Base-by-base conservation (phyloP, 176 grass and related monocot species). In the Cymbopogon citratus region DNA sequence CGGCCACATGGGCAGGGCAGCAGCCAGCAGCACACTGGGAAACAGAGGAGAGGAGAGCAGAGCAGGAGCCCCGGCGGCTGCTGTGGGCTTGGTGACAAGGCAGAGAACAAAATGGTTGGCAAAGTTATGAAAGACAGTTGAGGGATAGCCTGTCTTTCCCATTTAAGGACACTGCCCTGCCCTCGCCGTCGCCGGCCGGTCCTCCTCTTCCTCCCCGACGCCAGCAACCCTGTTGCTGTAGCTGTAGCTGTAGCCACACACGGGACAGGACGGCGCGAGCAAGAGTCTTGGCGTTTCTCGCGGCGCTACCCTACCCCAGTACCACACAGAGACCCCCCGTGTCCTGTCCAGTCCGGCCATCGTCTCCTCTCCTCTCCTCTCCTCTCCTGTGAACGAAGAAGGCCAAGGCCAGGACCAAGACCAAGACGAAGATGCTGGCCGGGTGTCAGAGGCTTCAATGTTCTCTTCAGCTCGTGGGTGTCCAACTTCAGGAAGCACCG, bases 141-240 rank as follows among this genome's bases (percentile, higher is more conserved):
- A 81, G 75, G 71, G 84, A 87, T 89, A 84, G 77, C 57, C 59
- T 81, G 71, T 74, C 87, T 84, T 87, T 89, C 84, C 87, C 81
- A 89, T 89, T 84, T 92, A 92, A 89, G 84, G 71, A 69, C 84
- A 76, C 87, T 79, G 79, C 51, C 61, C 79, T 68, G 68, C 14
- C 45, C 41, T 46, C n/a, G 43, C 12, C 36, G 2, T 70, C 11
- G 1, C 41, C 0, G 2, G 12, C 54, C 60, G 59, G 56, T 71
- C 46, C 1, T 8, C 40, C 5, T 5, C 9, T 2, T 34, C 27
- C 2, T 21, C 1, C 14, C 9, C 5, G n/a, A n/a, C n/a, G n/a
- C n/a, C n/a, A 24, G 21, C n/a, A 10, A 11, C 21, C 3, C 54
- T 59, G 52, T 21, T 21, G 51, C 46, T 48, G 14, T 15, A 54